Evolutionary conservation across 176 grass and related monocot species (phyloP), one percentile per base, ranked within the genome.

Genomic region (Raddia guianensis): DNA sequence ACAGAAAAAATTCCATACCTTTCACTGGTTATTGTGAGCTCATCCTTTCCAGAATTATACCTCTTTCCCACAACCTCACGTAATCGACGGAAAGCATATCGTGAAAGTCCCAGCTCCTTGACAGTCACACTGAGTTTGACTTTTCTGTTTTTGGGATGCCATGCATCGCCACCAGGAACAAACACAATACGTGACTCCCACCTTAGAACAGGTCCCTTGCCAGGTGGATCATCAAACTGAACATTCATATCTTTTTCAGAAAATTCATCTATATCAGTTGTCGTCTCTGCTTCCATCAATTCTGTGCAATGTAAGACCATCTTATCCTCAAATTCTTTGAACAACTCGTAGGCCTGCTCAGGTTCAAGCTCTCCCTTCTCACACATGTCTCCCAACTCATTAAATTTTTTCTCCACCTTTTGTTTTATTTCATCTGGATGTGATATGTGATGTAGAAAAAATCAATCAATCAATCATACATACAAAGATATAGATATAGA

Each of bases 111-210:
- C 44, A 95, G 83, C 79, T 98, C 95, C 72, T 93, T 92, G 18
- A 98, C 84, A 7, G 95, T 95, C 60, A 98, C 90, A 85, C 90
- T 81, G 77, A 95, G 88, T 85, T 95, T 95, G 49, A 95, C 95
- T 89, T 91, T 93, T 58, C 90, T 94, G 64, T 98, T 95, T 83
- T 98, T 93, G 2, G 92, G 95, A 80, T 98, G 92, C 82, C 86
- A 98, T 68, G 95, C 83, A 81, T 93, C 88, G 8, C 90, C 95
- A 79, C 92, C 90, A 74, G 92, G 92, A 77, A 75, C 92, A 89
- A 98, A 95, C 52, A 98, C 90, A 75, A 93, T 71, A 67, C 90
- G 82, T 59, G 95, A 94, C 64, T 98, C 88, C 95, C 95, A 98
- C 67, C 88, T 92, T 56, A 94, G 80, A 87, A 93, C 83, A 80